Base-by-base conservation (phyloP, 139 green algal species). In the Zygnema cylindricum region DNA sequence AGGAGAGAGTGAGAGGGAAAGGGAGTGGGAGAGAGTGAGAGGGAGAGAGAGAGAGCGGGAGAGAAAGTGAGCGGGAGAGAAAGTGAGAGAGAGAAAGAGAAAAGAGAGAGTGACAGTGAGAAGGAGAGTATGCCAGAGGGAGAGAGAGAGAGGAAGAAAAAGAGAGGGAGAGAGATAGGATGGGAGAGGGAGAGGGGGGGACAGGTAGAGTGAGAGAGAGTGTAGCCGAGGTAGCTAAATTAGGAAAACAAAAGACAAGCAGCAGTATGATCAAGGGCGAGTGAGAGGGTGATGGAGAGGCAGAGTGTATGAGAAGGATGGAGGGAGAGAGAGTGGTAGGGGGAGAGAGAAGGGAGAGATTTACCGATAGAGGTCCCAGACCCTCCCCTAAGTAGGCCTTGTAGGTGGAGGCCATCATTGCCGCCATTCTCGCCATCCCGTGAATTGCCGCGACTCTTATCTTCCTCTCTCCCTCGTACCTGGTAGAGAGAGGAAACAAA, bases 331-430 rank as follows among this genome's bases (percentile, higher is more conserved):
- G 71, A 79, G 71, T n/a, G n/a, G n/a, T n/a, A 73, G 71, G 38
- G 36, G 16, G 71, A 43, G 36, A 79, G 35, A 79, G 36, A 79
- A 11, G 43, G 38, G 11, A 79, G 35, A 41, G 11, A 36, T 43
- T 30, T 39, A 86, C 81, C 41, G 81, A 86, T 1, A 86, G 81
- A 22, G 81, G 81, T n/a, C 83, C 76, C 11, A 91, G 93, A 32
- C 87, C 87, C 33, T 86, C 84, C 30, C 96, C 96, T 73, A 99
- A 91, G 43, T 93, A 95, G 93, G 77, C 93, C 93, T 93, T 94
- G 92, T 98, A 98, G 23, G 96, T 98, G 81, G 95, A 96, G 2
- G 96, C 97, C 69, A 98, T 98, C 86, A 98, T 94, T 69, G 94
- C 93, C 42, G 95, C 95, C 91, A 95, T 96, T 43, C 95, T 91